These are phyloP conservation scores for Kwoniella dejecticola DNA, from an alignment of 768 basidiomycete species.

Conservation along the genomic window DNA sequence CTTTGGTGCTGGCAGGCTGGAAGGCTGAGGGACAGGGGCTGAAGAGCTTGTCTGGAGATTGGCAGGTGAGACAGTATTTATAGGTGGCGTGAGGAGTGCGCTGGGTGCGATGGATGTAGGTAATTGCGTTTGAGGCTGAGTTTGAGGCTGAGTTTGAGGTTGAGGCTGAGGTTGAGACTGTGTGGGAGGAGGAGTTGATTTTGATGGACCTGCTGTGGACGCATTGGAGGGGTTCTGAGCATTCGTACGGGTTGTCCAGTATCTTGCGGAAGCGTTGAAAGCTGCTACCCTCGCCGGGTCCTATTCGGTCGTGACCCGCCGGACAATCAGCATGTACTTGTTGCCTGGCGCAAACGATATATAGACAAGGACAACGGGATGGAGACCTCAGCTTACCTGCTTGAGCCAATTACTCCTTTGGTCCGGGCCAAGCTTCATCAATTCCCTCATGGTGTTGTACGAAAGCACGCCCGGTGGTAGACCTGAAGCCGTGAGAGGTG, in stretches of 20 bases:
- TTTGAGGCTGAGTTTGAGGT: neutral
- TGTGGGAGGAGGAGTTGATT: neutral
- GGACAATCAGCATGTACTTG: too few relatives aligned
- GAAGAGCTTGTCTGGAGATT: neutral
- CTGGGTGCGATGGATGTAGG: conserved; percentile 8
- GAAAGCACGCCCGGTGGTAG: conserved; percentile 10
- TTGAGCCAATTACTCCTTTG: conserved; percentile 12
- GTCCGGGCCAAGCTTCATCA: conserved; percentile 2
- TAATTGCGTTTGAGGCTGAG: conserved; percentile 3
- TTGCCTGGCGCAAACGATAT: too few relatives aligned
- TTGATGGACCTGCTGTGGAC: conserved; percentile 5
- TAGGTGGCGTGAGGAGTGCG: conserved; percentile 3
- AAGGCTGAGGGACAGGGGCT: neutral
- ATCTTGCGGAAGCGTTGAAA: conserved; percentile 15
- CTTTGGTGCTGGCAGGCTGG: neutral
- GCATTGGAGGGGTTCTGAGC: neutral
- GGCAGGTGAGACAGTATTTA: neutral
- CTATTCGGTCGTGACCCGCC: conserved; percentile 1
- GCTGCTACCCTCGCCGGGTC: conserved; percentile 6
- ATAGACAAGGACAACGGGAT: too few relatives aligned
- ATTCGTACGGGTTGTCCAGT: conserved; percentile 12
- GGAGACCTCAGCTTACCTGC: conserved; percentile 7
- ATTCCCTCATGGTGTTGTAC: conserved; percentile 3
- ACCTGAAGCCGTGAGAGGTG: neutral
- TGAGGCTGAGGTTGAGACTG: neutral